Evolutionary conservation across 805 yeast genomes (phyloP), one percentile per base, ranked within the genome.

Genomic region (Naumovozyma dairenensis): DNA sequence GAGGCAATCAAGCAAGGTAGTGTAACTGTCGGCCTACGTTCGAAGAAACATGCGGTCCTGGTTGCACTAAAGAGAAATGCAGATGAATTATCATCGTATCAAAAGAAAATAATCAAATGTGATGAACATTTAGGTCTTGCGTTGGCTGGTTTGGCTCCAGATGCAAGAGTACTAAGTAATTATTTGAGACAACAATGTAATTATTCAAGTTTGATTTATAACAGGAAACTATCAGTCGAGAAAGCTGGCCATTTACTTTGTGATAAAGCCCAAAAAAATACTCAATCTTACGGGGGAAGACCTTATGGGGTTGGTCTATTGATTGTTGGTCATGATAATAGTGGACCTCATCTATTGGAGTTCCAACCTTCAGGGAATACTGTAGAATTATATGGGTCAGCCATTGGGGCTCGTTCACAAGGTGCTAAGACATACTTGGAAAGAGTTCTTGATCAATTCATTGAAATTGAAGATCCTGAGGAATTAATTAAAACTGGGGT

Each of bases 1-100:
- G 98, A 92, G 62, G 97, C 98, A 9, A 92, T 92, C 60, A 92
- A 92, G 58, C 97, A 89, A 65, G 98, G 98, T 25, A 79, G 93
- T 44, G 97, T 96, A 3, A 89, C 96, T 3, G 96, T 87, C 22
- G 99, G 98, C 6, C 66, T 92, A 36, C 79, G 84, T 27, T 85
- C 96, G 26, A 74, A 79, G 47, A 77, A 74, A 33, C 81, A 86
- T 57, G 96, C 86, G 17, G 97, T 89, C 6, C 66, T 92, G 49
- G 96, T 84, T 29, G 97, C 96, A 10, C 66, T 92, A 49, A 92
- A 92, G 65, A 74, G 99, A 59, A 89, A 86, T 57, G 95, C 96
- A 5, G 99, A 92, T 60, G 97, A 92, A 57, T 69, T 92, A 44
- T 96, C 98, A 17, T 85, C 96, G 26, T 92, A 87, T 60, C 99